Evolutionary conservation across 495 filamentous ascomycete genomes (phyloP), one percentile per base, ranked within the genome.

Genomic region (Aspergillus bertholletiae): DNA sequence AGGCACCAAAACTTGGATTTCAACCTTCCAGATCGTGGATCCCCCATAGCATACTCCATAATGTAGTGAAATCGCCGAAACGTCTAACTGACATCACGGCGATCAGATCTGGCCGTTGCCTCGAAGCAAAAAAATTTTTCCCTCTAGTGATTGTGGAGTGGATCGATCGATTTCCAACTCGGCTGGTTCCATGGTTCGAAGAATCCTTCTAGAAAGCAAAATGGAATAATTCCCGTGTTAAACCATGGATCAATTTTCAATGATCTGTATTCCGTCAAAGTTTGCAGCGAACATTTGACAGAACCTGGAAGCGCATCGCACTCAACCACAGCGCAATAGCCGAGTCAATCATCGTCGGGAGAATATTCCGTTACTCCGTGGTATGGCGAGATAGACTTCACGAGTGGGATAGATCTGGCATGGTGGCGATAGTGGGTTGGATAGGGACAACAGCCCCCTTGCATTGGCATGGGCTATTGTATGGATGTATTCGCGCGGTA

Each of bases 211-310:
- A 47, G 52, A 39, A 21, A 35, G 13, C 32, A 37, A 28, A 37
- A 28, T n/a, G n/a, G 35, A 54, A 40, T 7, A 46, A 43, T 55
- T 50, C 49, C 56, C 56, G 60, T 15, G 20, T 48, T 39, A 44
- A 63, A 59, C 60, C 57, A 57, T 53, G 57, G 60, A 46, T 58
- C 59, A 44, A 22, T 27, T 23, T 27, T 40, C 49, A 27, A 40
- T 34, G 49, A 30, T 28, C 17, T 43, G 39, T 43, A 43, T 18
- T 7, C 39, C 39, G 39, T 43, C 39, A 18, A 43, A 43, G 18
- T 22, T 43, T 43, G 6, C n/a, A 9, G 17, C 11, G 18, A 3
- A 20, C 39, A n/a, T 3, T 9, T 22, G 17, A 22, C 18, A 21
- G 39, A 22, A 22, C 1, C 1, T 13, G n/a, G 37, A 40, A n/a